These are phyloP conservation scores for Astragalus membranaceus DNA, from an alignment of 306 rosid species.

Conservation along the genomic window DNA sequence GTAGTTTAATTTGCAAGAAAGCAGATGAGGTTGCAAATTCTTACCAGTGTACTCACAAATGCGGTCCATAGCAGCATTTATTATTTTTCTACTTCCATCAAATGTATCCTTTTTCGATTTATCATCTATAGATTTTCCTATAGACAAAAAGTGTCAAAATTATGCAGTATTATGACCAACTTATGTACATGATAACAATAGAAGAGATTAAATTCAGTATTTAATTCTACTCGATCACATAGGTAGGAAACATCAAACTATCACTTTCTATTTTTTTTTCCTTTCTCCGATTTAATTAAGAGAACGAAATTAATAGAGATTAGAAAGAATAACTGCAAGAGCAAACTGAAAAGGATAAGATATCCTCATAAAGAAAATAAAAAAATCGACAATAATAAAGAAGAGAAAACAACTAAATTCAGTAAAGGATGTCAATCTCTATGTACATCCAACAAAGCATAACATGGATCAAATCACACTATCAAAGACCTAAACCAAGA, in stretches of 20 bases:
- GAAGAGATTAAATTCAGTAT: neutral
- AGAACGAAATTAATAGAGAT: no score
- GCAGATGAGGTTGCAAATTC: constrained; percentile 4
- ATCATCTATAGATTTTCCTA: constrained; percentile 65
- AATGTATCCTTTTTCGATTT: constrained; percentile 75
- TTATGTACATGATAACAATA: neutral
- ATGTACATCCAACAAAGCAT: neutral
- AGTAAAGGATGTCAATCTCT: neutral
- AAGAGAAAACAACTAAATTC: neutral
- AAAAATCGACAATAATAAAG: neutral
- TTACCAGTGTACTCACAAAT: constrained; percentile 90
- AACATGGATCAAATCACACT: no score
- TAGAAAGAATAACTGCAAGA: no score
- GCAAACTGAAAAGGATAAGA: neutral
- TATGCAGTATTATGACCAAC: neutral
- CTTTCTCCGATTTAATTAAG: no score
- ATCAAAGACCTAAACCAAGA: no score
- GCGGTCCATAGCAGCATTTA: constrained; percentile 81
- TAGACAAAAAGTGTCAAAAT: constrained; percentile 6
- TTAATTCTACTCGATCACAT: neutral
- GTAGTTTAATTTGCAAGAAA: constrained; percentile 19
- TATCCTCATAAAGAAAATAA: neutral
- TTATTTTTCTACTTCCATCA: constrained; percentile 84
- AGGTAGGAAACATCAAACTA: neutral
- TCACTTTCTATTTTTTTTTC: neutral